A percentile compares a stretch with the other conserved stretches of the same genome.
phyloP scores from a whole-genome alignment of 2,329 filamentous ascomycete species.

The Fusarium guadeloupense region DNA sequence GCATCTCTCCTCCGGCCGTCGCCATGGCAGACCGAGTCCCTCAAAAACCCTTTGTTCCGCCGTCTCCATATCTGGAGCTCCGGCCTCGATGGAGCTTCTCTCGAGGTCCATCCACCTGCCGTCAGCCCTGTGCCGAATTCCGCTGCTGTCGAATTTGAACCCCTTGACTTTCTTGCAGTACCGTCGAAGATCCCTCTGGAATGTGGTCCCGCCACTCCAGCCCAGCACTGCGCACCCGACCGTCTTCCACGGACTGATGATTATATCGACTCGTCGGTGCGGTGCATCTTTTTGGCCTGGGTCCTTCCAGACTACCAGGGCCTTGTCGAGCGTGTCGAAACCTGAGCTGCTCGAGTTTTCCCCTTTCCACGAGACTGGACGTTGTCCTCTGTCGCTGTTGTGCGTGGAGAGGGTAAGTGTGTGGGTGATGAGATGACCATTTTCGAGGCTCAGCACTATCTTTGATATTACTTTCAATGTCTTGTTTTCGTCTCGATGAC shows the following conservation, averaged over 20 bases:
- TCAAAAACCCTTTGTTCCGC: conserved; percentile 85
- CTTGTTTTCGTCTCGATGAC: conserved; percentile 74
- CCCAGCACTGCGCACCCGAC: conserved; percentile 88
- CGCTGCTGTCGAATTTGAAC: conserved; percentile 93
- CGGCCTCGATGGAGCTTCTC: conserved; percentile 54
- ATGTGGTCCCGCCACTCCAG: conserved; percentile 90
- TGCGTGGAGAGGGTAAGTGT: conserved; percentile 76
- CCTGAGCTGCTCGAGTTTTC: conserved; percentile 58
- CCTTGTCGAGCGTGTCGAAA: conserved; percentile 92
- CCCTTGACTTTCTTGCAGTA: conserved; percentile 77
- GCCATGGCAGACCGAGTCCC: conserved; percentile 75
- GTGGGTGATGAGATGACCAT: conserved; percentile 78
- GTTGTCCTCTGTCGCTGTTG: conserved; percentile 77
- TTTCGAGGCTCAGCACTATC: conserved; percentile 77
- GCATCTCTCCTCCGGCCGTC: conserved; percentile 72
- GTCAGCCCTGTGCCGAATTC: conserved; percentile 73
- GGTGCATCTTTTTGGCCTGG: conserved; percentile 44
- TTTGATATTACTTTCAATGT: conserved; percentile 77
- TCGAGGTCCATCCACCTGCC: conserved; percentile 78
- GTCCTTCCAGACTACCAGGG: conserved; percentile 87
- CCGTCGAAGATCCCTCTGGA: conserved; percentile 83
- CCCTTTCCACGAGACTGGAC: conserved; percentile 63
- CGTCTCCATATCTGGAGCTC: conserved; percentile 71
- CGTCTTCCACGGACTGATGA: conserved; percentile 87
- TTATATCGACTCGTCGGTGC: conserved; percentile 91